These are phyloP conservation scores for Penicillium arizonense DNA, from an alignment of 495 filamentous ascomycete genomes.

Conservation along the genomic window DNA sequence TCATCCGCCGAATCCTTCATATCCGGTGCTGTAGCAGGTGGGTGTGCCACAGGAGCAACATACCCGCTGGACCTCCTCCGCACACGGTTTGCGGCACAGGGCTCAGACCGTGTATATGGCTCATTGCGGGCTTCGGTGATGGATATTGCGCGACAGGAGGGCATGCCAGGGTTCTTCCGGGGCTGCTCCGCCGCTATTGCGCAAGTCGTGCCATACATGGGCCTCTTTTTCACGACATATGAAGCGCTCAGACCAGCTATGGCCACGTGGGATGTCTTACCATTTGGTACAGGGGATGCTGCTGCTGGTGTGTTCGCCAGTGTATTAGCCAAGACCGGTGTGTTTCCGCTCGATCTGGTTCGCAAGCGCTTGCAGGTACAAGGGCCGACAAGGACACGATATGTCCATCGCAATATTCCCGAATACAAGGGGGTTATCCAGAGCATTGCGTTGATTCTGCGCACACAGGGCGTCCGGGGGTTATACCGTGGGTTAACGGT, in stretches of 20 bases:
- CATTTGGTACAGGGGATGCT: constrained; percentile 77
- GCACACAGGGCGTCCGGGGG: constrained; percentile 71
- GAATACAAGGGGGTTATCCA: constrained; percentile 67
- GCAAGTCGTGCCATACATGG: constrained; percentile 96
- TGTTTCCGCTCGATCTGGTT: constrained; percentile 93
- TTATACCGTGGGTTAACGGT: constrained; percentile 87
- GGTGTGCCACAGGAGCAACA: constrained; percentile 74
- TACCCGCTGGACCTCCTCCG: constrained; percentile 94
- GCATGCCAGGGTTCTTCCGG: constrained; percentile 76
- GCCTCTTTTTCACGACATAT: constrained; percentile 88
- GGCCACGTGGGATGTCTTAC: constrained; percentile 50
- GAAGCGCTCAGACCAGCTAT: constrained; percentile 63
- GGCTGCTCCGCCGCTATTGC: constrained; percentile 75
- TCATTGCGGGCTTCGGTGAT: constrained; percentile 63
- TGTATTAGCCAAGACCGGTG: constrained; percentile 78
- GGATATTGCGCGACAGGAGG: constrained; percentile 76
- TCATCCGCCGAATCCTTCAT: constrained; percentile 71
- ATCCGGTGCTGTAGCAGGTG: constrained; percentile 77
- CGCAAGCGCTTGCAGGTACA: constrained; percentile 94
- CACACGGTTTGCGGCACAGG: constrained; percentile 94
- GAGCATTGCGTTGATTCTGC: constrained; percentile 65
- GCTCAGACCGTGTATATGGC: constrained; percentile 74
- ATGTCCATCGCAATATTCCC: constrained; percentile 86
- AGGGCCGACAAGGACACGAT: constrained; percentile 74
- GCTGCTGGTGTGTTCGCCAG: constrained; percentile 75